These are phyloP conservation scores for Bryoglossum gracile DNA, from an alignment of 495 filamentous ascomycete species.

Conservation along the genomic window DNA sequence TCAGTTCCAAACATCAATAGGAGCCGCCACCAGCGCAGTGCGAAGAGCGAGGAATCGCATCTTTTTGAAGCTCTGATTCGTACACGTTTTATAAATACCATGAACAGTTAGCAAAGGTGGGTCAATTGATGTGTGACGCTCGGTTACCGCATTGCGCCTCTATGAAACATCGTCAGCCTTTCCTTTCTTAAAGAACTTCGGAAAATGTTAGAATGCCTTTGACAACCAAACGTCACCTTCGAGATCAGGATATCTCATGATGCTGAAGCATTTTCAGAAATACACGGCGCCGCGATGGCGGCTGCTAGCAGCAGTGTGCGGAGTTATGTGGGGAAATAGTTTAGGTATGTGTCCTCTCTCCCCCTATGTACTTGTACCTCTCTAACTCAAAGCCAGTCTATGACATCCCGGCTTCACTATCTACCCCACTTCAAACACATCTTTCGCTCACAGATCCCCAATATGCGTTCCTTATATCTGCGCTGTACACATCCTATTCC, in stretches of 20 bases:
- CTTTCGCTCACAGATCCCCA: not conserved
- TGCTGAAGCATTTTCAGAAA: not conserved
- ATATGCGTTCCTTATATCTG: not conserved
- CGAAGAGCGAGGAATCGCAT: not conserved
- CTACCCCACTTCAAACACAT: constrained; percentile 1
- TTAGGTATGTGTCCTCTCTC: not conserved
- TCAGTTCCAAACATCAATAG: too few species aligned
- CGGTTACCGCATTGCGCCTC: not conserved
- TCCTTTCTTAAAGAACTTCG: not conserved
- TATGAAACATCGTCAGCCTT: not conserved
- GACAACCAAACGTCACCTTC: not conserved
- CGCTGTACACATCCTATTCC: constrained; percentile 1
- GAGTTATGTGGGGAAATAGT: not conserved
- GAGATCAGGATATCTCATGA: not conserved
- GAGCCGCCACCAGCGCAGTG: too few species aligned
- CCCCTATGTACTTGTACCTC: not conserved
- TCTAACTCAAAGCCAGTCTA: constrained; percentile 8
- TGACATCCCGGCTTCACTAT: constrained; percentile 3
- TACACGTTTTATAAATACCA: too few species aligned
- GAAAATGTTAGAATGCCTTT: not conserved
- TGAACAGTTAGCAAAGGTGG: not conserved
- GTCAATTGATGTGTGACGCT: not conserved
- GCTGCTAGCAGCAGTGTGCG: not conserved
- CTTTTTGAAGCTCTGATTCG: not conserved
- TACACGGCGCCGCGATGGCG: not conserved